Evolutionary conservation across 768 basidiomycete species (phyloP), one percentile per base, ranked within the genome.

Genomic region (Suillus discolor): DNA sequence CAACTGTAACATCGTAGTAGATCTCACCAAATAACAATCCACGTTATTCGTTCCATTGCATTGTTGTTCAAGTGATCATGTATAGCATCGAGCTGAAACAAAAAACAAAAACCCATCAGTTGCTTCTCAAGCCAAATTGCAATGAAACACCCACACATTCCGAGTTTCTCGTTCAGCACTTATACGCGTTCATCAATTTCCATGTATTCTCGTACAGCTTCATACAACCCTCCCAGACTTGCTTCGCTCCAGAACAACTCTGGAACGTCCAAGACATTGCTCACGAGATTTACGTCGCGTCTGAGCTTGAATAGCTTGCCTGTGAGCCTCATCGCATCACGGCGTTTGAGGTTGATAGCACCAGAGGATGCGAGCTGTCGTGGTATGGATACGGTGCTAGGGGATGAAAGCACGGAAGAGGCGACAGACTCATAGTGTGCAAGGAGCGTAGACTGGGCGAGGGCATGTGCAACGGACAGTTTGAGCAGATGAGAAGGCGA

Each of bases 211-310:
- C 94, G 82, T 57, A 96, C 94, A 0, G 95, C 94, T 69, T 95
- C 93, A 73, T 98, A 98, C 42, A 98, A 77, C 36, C 88, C 91
- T 71, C 92, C 91, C 70, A 97, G 79, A 69, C 91, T 95, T 13
- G 94, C 95, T 73, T 97, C 96, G 61, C 88, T 90, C 96, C 96
- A 97, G 77, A 98, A 98, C 55, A 98, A 78, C 73, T 96, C 94
- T 1, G 96, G 96, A 6, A 94, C 90, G 72, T 98, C 96, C 2
- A 98, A 84, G 38, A 98, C 94, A 71, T 96, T 97, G 28, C 91
- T 93, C 12, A 96, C 93, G 1, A 98, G 80, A 71, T 96, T 97
- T 34, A 97, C 89, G 68, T 97, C 94, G 57, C 93, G 85, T 6
- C 95, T 85, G 11, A 97, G 81, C 73, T 91, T 94, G 84, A 97